A percentile compares a stretch with the other conserved stretches of the same genome.
Conservation (phyloP, 441 rosid species). For the Codiaeum variegatum region DNA sequence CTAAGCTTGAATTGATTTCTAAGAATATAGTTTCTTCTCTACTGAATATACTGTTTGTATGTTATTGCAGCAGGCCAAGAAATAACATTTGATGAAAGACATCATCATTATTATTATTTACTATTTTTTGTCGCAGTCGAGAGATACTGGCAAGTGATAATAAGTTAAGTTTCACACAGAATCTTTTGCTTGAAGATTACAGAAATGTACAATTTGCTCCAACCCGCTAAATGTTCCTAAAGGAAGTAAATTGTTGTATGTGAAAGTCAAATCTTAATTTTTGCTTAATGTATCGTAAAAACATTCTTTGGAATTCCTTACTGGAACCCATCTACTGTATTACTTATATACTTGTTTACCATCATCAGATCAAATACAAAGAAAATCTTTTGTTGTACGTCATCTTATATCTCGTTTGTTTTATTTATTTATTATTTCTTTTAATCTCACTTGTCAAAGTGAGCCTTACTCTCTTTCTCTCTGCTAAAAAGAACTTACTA, state of each 20-base stretch:
- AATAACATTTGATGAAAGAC: constrained; percentile 22
- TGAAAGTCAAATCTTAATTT: background rate
- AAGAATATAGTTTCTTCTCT: background rate
- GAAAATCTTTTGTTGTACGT: background rate
- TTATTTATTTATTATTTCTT: too few relatives aligned
- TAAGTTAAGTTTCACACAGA: background rate
- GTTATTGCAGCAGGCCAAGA: constrained; percentile 45
- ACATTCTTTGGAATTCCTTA: constrained; percentile 8
- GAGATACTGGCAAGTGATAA: constrained; percentile 3
- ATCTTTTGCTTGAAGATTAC: constrained; percentile 16
- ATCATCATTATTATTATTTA: background rate
- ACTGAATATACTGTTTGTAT: background rate
- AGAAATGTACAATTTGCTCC: constrained; percentile 19
- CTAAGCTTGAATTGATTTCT: too few relatives aligned
- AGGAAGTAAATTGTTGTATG: constrained; percentile 12
- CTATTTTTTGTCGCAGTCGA: background rate
- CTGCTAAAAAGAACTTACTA: too few relatives aligned
- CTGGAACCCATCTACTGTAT: constrained; percentile 20
- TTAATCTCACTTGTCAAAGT: too few relatives aligned
- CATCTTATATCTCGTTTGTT: too few relatives aligned
- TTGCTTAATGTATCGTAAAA: constrained; percentile 10
- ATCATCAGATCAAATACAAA: constrained; percentile 13
- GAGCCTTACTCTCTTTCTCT: too few relatives aligned
- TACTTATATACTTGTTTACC: background rate
- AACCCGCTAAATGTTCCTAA: constrained; percentile 16